Base-by-base conservation (phyloP, 1,139 yeast species). In the Meyerozyma carpophila region DNA sequence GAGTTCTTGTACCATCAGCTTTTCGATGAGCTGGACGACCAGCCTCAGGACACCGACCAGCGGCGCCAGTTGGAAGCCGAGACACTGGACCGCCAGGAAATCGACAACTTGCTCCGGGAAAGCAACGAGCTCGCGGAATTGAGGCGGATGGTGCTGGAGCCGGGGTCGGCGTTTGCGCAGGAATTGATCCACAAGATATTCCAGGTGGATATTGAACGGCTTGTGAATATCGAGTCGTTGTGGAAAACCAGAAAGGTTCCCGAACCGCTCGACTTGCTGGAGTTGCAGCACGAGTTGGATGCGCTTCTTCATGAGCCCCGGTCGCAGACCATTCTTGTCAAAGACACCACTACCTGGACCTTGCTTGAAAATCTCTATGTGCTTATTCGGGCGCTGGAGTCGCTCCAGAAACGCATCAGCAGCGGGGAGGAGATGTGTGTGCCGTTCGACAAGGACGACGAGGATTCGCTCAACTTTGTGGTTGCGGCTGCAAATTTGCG, bases 361-460 rank as follows among this genome's bases (percentile, higher is more conserved):
- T 59, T 79, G 3, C 68, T 70, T 26, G 86, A 90, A 51, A 85
- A 85, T 52, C 60, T 89, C 36, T 73, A 72, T 36, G 84, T 84
- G 2, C 77, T 93, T 36, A 62, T 68, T 13, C 63, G 70, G 39
- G 66, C 90, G 2, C 67, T 81, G 1, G 58, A 62, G 26, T 59
- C 67, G 9, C 66, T 93, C 14, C 80, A 82, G 45, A 46, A 58
- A 2, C 67, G 96, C 43, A 57, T 79, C 32, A 43, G 54, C 8
- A 45, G 51, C 1, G 69, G 67, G 1, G 66, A 65, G 11, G 75
- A 74, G 41, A 58, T 65, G 8, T 69, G 83, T 36, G 81, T 73
- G n/a, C 47, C 81, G 29, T 94, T 94, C 58, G 98, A 94, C 61
- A 94, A 94, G 60, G 99, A 94, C 60, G 99, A 94, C 59, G 85